These are phyloP conservation scores for Ophiosphaerella narmari DNA, from an alignment of 2,329 filamentous ascomycete genomes.

Conservation along the genomic window DNA sequence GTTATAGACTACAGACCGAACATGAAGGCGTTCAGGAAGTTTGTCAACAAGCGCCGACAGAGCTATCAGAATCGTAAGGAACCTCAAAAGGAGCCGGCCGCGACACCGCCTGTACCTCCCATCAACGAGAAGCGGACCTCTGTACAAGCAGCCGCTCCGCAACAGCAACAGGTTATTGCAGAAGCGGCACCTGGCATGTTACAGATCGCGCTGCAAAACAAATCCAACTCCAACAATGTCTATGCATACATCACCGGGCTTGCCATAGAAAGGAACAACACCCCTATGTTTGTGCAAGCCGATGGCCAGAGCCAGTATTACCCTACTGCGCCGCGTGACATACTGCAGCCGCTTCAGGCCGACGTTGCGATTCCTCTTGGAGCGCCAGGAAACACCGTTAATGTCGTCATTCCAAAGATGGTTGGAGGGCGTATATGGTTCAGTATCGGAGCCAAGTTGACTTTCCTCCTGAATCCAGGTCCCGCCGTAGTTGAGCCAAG, in stretches of 20 bases:
- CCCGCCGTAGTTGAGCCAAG: conserved; percentile 76
- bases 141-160: conserved; percentile 12
- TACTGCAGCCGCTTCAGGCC: conserved; percentile 57
- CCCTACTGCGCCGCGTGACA: conserved; percentile 61
- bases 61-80: conserved; percentile 15
- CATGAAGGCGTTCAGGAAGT: conserved; percentile 32
- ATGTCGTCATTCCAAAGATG: conserved; percentile 69
- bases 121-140: conserved; percentile 12
- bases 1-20: conserved; percentile 12
- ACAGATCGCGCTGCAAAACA: conserved; percentile 67
- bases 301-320: conserved; percentile 70
- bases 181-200: conserved; percentile 51
- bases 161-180: conserved; percentile 33
- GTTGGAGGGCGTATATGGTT: conserved; percentile 76
- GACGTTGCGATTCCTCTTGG: conserved; percentile 70
- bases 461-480: conserved; percentile 72
- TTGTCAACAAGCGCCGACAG: conserved; percentile 30
- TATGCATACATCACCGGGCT: conserved; percentile 75
- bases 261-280: conserved; percentile 63
- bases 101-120: neutral
- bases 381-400: conserved; percentile 61
- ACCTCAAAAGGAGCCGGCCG: conserved; percentile 1
- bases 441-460: conserved; percentile 63
- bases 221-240: conserved; percentile 62
- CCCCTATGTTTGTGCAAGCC: conserved; percentile 65